phyloP scores from a whole-genome alignment of 192 early-diverging fungal species.

The Pecoramyces ruminantium region DNA sequence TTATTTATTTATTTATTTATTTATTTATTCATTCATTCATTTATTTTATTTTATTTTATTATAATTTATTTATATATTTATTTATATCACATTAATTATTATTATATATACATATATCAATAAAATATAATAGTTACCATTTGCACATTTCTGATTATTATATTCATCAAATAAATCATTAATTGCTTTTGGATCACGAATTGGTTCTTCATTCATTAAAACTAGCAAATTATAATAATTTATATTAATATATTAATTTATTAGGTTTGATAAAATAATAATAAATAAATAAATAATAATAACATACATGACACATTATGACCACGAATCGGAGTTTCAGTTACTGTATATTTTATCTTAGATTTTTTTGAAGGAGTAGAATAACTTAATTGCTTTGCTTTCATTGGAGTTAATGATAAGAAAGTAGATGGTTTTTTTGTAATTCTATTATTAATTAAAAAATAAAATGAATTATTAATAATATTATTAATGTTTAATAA shows the following conservation, averaged over 20 bases:
- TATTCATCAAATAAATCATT: not conserved
- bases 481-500: too few species aligned
- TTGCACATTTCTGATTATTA: not conserved
- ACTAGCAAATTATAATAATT: too few species aligned
- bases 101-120: too few species aligned
- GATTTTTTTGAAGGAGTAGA: not conserved
- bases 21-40: too few species aligned
- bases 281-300: not conserved
- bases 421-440: not conserved
- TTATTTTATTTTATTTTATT: too few species aligned
- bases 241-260: too few species aligned
- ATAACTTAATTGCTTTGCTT: not conserved
- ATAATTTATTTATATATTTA: too few species aligned
- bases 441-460: not conserved
- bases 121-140: not conserved
- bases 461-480: not conserved
- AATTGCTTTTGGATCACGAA: not conserved
- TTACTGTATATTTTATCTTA: not conserved
- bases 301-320: not conserved
- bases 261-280: too few species aligned
- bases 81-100: too few species aligned
- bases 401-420: not conserved
- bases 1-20: too few species aligned
- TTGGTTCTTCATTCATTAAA: not conserved
- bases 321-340: not conserved